Evolutionary conservation across 352 stramenopile genomes (phyloP), one percentile per base, ranked within the genome.

Genomic region (Phytopythium ostracodes): DNA sequence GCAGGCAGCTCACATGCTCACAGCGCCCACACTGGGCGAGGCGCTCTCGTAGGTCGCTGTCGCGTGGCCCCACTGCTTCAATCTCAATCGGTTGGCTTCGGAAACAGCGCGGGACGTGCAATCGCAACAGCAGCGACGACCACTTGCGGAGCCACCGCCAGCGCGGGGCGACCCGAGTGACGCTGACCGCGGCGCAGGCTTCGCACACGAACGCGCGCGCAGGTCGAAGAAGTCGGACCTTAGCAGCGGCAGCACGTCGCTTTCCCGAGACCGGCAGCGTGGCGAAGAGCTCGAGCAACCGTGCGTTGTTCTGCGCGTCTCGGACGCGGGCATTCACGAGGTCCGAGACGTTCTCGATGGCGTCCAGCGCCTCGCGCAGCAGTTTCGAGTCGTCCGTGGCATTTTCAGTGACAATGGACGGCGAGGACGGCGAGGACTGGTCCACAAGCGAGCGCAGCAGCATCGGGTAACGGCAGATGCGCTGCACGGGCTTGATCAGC

Each of bases 401-500:
- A 10, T 20, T 35, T 15, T 12, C 4, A 2, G 6, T 33, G 0
- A n/a, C n/a, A n/a, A n/a, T 24, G 29, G 46, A 22, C 4, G 2
- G 2, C 5, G 7, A 47, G 10, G 59, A 59, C 2, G 50, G 59
- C 5, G 72, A 72, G 36, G 79, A 80, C 29, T 72, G n/a, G 10
- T 47, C 56, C 25, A 77, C 70, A 11, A 88, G 64, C 29, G 75
- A 76, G 3, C 66, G 69, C 42, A 89, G 81, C 24, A 91, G 67
- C 49, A 91, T 60, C 17, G 79, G 76, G 55, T 91, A 91, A 36
- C 74, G 76, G 44, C 77, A 91, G 57, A 91, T 84, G 22, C 81
- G 79, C 46, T 91, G 81, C 25, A 88, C 79, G 27, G 81, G 79
- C 40, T 91, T 91, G 60, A 91, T 89, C 18, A 91, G 69, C 18